phyloP scores from a whole-genome alignment of 2,329 filamentous ascomycete species.

The Alternaria postmessia region DNA sequence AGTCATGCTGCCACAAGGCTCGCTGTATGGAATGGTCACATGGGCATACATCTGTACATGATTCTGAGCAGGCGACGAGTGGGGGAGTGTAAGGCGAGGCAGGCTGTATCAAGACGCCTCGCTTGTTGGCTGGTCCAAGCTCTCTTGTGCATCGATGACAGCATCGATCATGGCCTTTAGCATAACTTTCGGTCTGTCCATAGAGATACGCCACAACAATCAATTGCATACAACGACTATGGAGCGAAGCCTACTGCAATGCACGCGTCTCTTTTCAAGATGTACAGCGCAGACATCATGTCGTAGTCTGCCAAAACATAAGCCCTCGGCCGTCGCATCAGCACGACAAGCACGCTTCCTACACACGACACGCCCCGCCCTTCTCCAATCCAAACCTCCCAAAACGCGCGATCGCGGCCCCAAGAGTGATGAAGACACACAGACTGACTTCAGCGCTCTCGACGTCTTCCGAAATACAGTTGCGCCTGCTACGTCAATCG shows the following conservation, averaged over 20 bases:
- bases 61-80: neutral
- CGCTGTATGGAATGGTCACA: neutral
- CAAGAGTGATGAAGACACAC: slow-evolving; percentile 67
- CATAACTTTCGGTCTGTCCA: slow-evolving; percentile 1
- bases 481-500: slow-evolving; percentile 80
- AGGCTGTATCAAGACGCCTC: neutral
- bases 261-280: slow-evolving; percentile 18
- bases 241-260: slow-evolving; percentile 25
- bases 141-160: slow-evolving; percentile 12
- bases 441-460: slow-evolving; percentile 76
- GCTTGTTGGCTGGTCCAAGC: slow-evolving; percentile 10
- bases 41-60: neutral
- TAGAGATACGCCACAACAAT: slow-evolving; percentile 2
- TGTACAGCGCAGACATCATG: slow-evolving; percentile 3
- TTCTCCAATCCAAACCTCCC: slow-evolving; percentile 47
- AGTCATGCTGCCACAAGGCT: neutral
- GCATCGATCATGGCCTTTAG: slow-evolving; percentile 8
- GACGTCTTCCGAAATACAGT: slow-evolving; percentile 81
- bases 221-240: slow-evolving; percentile 17
- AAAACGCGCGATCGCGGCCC: slow-evolving; percentile 67
- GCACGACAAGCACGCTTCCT: slow-evolving; percentile 23
- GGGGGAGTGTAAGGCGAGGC: neutral
- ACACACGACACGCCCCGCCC: slow-evolving; percentile 26
- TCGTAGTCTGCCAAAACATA: neutral
- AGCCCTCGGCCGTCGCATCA: slow-evolving; percentile 3